Percentiles rank a stretch among this genome's conserved stretches.
These are phyloP conservation scores for Talaromyces sp. DNA, from an alignment of 2,329 filamentous ascomycete species.

Conservation along the genomic window DNA sequence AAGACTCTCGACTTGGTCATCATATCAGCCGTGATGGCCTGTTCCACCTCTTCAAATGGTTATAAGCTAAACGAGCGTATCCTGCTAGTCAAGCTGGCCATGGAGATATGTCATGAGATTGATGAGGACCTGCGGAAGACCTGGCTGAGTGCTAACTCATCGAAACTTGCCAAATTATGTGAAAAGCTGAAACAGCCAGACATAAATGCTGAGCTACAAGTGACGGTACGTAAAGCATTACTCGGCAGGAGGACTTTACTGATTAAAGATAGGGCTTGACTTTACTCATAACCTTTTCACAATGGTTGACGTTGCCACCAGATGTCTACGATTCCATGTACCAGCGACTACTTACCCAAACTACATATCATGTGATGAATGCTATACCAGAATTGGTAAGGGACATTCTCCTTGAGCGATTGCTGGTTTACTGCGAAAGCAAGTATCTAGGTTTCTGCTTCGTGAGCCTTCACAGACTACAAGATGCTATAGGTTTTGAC, in stretches of 20 bases:
- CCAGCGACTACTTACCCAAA: slow-evolving; percentile 27
- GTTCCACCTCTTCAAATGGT: slow-evolving; percentile 35
- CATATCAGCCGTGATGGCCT: slow-evolving; percentile 39
- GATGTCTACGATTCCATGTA: slow-evolving; percentile 27
- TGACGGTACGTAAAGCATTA: slow-evolving; percentile 29
- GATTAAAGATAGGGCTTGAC: slow-evolving; percentile 28
- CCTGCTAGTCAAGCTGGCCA: slow-evolving; percentile 37
- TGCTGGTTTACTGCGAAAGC: slow-evolving; percentile 30
- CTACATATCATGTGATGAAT: slow-evolving; percentile 23
- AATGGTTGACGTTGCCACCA: slow-evolving; percentile 24
- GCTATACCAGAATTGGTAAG: slow-evolving; percentile 25
- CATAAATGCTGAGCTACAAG: slow-evolving; percentile 30
- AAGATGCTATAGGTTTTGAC: neutral
- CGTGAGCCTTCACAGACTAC: too few relatives aligned
- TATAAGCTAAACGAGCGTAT: slow-evolving; percentile 28
- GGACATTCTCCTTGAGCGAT: slow-evolving; percentile 34
- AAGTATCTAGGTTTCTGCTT: slow-evolving; percentile 16
- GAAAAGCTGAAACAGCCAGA: slow-evolving; percentile 35
- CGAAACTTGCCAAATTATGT: slow-evolving; percentile 37
- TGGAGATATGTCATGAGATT: slow-evolving; percentile 35
- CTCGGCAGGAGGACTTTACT: neutral
- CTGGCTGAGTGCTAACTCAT: slow-evolving; percentile 34
- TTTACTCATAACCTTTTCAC: slow-evolving; percentile 31
- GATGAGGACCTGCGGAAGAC: slow-evolving; percentile 29
- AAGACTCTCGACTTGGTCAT: slow-evolving; percentile 43